Evolutionary conservation across 352 stramenopile genomes (phyloP).

Genomic region (Phytophthora brassicae): DNA sequence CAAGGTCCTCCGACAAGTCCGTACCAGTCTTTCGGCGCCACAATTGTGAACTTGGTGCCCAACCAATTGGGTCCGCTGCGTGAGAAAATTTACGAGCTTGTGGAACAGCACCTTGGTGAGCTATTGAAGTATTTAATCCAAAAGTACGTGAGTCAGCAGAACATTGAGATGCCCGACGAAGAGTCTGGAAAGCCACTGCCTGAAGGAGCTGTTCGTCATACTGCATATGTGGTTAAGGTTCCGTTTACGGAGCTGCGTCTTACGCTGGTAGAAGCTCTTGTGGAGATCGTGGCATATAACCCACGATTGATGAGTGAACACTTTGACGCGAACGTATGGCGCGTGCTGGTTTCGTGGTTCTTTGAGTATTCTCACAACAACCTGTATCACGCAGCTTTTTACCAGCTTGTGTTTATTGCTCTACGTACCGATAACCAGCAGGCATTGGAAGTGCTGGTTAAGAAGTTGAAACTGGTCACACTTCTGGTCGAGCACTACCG

Average conservation of each 20-base stretch:
- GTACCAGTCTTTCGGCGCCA: conserved; percentile 85
- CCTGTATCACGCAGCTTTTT: conserved; percentile 89
- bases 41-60: conserved; percentile 81
- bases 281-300: conserved; percentile 85
- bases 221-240: conserved; percentile 85
- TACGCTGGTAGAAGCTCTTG: conserved; percentile 81
- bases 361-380: conserved; percentile 93
- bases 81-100: conserved; percentile 69
- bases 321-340: conserved; percentile 87
- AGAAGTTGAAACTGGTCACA: conserved; percentile 88
- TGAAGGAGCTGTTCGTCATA: conserved; percentile 73
- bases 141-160: conserved; percentile 82
- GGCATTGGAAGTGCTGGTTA: conserved; percentile 81
- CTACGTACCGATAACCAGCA: conserved; percentile 84
- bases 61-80: conserved; percentile 79
- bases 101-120: conserved; percentile 65
- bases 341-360: conserved; percentile 87
- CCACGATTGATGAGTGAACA: conserved; percentile 62
- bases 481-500: conserved; percentile 83
- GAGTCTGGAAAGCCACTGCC: conserved; percentile 60
- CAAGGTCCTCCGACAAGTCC: conserved; percentile 75
- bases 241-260: conserved; percentile 90
- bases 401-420: conserved; percentile 88
- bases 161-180: conserved; percentile 68
- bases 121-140: conserved; percentile 73